A percentile compares a stretch with the other conserved stretches of the same genome.
Evolutionary conservation across 108 stramenopile species (phyloP).

Genomic region (Cyclotella kingstonii): DNA sequence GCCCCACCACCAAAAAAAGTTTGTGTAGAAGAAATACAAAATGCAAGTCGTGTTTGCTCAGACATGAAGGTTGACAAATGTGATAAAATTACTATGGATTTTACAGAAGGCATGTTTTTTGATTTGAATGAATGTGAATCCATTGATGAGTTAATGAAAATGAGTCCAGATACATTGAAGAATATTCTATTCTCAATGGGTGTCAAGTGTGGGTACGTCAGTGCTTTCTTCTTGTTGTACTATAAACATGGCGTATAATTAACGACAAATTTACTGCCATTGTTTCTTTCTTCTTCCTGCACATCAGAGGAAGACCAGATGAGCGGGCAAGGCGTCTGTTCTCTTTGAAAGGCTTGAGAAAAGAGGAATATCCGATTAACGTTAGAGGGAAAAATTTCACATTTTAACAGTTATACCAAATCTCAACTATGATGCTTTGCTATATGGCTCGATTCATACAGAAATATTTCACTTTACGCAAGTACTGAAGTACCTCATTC

Average conservation of each 20-base stretch:
- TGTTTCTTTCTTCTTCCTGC: neutral
- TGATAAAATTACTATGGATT: neutral
- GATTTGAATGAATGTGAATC: slow-evolving; percentile 58
- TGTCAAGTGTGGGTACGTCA: slow-evolving; percentile 88
- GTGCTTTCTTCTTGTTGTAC: neutral
- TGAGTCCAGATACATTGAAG: slow-evolving; percentile 90
- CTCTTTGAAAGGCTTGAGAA: slow-evolving; percentile 80
- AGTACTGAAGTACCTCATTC: too few relatives aligned
- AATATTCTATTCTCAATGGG: slow-evolving; percentile 76
- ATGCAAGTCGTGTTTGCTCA: neutral
- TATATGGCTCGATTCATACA: too few relatives aligned
- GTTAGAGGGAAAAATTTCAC: slow-evolving; percentile 71
- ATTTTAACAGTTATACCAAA: too few relatives aligned
- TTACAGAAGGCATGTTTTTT: slow-evolving; percentile 21
- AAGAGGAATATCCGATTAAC: slow-evolving; percentile 68
- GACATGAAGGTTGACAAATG: neutral
- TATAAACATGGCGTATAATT: slow-evolving; percentile 2
- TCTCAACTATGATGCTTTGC: too few relatives aligned
- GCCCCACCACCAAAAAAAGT: too few relatives aligned
- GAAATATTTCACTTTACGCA: too few relatives aligned
- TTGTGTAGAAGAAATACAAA: too few relatives aligned
- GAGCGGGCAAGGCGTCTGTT: slow-evolving; percentile 88
- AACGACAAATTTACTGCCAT: neutral
- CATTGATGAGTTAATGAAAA: slow-evolving; percentile 49
- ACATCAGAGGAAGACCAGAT: slow-evolving; percentile 54